A percentile compares a stretch with the other conserved stretches of the same genome.
These are phyloP conservation scores for Tephrocybe sp. DNA, from an alignment of 768 basidiomycete genomes.

Conservation along the genomic window DNA sequence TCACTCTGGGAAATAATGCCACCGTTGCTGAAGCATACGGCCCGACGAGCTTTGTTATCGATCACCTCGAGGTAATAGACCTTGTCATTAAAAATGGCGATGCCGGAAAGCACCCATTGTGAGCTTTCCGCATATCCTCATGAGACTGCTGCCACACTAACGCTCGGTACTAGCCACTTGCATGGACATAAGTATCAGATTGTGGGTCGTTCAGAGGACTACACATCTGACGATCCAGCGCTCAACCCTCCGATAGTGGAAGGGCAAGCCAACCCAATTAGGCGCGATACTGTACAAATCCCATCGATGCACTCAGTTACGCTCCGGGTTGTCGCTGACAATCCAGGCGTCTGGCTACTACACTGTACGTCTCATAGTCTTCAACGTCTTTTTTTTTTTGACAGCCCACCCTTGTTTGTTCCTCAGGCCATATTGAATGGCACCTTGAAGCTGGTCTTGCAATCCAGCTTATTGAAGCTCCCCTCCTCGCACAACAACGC, in stretches of 20 bases:
- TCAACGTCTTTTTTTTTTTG: background rate
- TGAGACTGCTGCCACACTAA: background rate
- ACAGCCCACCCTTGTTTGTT: background rate
- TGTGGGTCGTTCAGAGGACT: slow-evolving; percentile 68
- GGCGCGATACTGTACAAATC: slow-evolving; percentile 86
- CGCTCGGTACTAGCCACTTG: slow-evolving; percentile 79
- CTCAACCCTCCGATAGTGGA: slow-evolving; percentile 81
- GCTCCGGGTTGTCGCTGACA: slow-evolving; percentile 81
- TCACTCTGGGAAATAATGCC: slow-evolving; percentile 76
- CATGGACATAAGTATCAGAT: slow-evolving; percentile 90
- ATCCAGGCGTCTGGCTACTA: slow-evolving; percentile 89
- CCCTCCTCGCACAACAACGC: slow-evolving; percentile 61
- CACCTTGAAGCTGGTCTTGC: slow-evolving; percentile 85
- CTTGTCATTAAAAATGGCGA: slow-evolving; percentile 74
- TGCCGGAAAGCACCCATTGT: slow-evolving; percentile 83
- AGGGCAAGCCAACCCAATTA: slow-evolving; percentile 81
- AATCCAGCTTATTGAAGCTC: slow-evolving; percentile 80
- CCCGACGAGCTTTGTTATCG: slow-evolving; percentile 68
- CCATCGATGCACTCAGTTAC: slow-evolving; percentile 66
- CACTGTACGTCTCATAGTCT: slow-evolving; percentile 53
- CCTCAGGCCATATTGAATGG: slow-evolving; percentile 79
- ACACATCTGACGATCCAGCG: slow-evolving; percentile 65
- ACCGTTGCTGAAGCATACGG: slow-evolving; percentile 74
- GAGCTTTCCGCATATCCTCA: slow-evolving; percentile 21
- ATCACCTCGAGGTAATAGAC: slow-evolving; percentile 75